A percentile compares a stretch with the other conserved stretches of the same genome.
These are phyloP conservation scores for Lachnellula hyalina DNA, from an alignment of 2,329 filamentous ascomycete genomes.

Conservation along the genomic window DNA sequence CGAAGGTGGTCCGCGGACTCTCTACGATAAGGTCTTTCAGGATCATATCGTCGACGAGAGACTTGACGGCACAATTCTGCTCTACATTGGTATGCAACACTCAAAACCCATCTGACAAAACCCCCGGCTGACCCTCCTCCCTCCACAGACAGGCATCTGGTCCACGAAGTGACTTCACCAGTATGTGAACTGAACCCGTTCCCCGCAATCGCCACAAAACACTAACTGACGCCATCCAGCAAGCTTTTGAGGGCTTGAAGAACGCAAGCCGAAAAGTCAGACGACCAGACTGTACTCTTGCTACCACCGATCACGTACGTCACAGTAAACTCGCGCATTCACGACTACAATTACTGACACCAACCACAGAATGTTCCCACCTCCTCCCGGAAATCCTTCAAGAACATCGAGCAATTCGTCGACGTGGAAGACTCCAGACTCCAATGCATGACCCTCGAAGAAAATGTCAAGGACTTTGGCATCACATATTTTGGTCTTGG, in stretches of 20 bases:
- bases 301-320: constrained; percentile 92
- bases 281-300: constrained; percentile 92
- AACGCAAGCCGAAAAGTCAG: constrained; percentile 85
- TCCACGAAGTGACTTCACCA: constrained; percentile 97
- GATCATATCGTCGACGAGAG: constrained; percentile 94
- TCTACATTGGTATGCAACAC: constrained; percentile 75
- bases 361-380: constrained; percentile 80
- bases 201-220: constrained; percentile 2
- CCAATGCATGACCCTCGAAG: constrained; percentile 92
- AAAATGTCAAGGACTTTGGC: constrained; percentile 95
- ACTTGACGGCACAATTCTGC: constrained; percentile 82
- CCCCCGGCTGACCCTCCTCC: constrained; percentile 15
- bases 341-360: background rate
- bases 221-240: constrained; percentile 44
- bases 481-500: constrained; percentile 95
- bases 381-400: constrained; percentile 82
- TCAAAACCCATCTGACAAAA: background rate
- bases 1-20: constrained; percentile 68
- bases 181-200: constrained; percentile 43
- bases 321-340: background rate
- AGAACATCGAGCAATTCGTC: constrained; percentile 90
- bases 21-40: constrained; percentile 97
- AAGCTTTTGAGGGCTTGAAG: constrained; percentile 94
- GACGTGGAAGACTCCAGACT: constrained; percentile 88
- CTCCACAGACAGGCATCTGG: constrained; percentile 76